Conservation (phyloP, 2,329 filamentous ascomycete genomes). For the Aspergillus nomiae region DNA sequence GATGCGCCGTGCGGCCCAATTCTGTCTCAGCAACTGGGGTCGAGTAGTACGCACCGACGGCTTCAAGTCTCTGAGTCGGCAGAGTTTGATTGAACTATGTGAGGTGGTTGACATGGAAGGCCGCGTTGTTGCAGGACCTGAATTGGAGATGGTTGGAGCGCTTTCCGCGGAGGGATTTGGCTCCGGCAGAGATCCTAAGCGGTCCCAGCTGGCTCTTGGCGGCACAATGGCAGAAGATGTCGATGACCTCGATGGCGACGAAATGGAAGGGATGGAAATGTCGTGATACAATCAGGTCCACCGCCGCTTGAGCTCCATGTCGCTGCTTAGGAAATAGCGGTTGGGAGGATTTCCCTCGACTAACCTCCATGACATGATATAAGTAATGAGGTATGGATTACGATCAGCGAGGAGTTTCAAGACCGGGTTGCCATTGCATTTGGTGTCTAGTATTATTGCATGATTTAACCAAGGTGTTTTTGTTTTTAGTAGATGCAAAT, state of each 20-base stretch:
- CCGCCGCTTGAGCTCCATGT: conserved; percentile 11
- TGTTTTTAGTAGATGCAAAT: not conserved
- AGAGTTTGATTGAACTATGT: conserved; percentile 83
- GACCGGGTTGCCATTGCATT: not conserved
- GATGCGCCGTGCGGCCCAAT: conserved; percentile 80
- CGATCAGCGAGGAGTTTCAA: not conserved
- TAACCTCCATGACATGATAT: not conserved
- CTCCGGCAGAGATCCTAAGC: conserved; percentile 32
- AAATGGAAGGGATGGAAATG: conserved; percentile 52
- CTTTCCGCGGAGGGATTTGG: conserved; percentile 53
- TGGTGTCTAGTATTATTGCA: not conserved
- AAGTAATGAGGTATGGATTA: not conserved
- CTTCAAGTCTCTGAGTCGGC: conserved; percentile 77
- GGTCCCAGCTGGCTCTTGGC: conserved; percentile 29
- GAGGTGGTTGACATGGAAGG: conserved; percentile 93
- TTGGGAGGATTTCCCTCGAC: not conserved
- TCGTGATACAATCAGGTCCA: conserved; percentile 29
- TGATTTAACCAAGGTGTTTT: not conserved
- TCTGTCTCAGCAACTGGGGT: conserved; percentile 93
- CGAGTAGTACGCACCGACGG: conserved; percentile 86
- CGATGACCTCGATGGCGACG: conserved; percentile 49
- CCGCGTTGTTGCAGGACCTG: conserved; percentile 84
- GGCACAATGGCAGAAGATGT: conserved; percentile 32
- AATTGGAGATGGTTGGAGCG: conserved; percentile 66
- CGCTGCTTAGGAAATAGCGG: not conserved